Evolutionary conservation across 2,329 filamentous ascomycete genomes (phyloP), one percentile per base, ranked within the genome.

Genomic region (Fusarium albosuccineum): DNA sequence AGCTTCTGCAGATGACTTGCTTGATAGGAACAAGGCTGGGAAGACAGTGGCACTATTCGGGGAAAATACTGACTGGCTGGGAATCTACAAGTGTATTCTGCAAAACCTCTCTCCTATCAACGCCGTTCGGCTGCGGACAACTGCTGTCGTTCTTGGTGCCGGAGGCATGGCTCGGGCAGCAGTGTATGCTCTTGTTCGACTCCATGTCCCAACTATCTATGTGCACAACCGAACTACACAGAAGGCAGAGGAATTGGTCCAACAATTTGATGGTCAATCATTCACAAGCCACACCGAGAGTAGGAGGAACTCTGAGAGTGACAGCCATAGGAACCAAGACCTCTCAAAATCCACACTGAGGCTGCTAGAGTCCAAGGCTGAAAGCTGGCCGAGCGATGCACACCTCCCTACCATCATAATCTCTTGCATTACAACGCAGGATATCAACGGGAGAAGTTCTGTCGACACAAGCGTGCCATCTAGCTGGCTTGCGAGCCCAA

Each of bases 1-100:
- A 26, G 71, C 82, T 2, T 75, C 42, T 9, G 52, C 51, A 11
- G 53, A 64, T 22, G 54, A 63, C 1, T 27, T 68, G 13, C 37
- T 64, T 76, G 81, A 86, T 60, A 81, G 85, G 14, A 85, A 85
- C 59, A 82, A 84, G 48, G 82, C 84, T 9, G 87, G 87, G 0
- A 82, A 83, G 1, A 82, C 89, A 14, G 82, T 82, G 60, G 86
- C 85, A 3, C 79, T 90, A 3, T 88, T 89, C 63, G 89, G 88
- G 8, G 87, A 90, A 54, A 91, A 91, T 60, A 90, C 88, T 0
- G 88, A 91, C 74, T 91, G 88, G 85, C 88, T 89, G 22, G 88
- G 88, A 3, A 86, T 90, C 17, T 80, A 86, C 58, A 87, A 86
- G 14, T 89, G 87, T 68, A 82, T 91, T 41, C 82, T 85, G 11